These are phyloP conservation scores for Clathrus columnatus DNA, from an alignment of 768 basidiomycete genomes.

Conservation along the genomic window DNA sequence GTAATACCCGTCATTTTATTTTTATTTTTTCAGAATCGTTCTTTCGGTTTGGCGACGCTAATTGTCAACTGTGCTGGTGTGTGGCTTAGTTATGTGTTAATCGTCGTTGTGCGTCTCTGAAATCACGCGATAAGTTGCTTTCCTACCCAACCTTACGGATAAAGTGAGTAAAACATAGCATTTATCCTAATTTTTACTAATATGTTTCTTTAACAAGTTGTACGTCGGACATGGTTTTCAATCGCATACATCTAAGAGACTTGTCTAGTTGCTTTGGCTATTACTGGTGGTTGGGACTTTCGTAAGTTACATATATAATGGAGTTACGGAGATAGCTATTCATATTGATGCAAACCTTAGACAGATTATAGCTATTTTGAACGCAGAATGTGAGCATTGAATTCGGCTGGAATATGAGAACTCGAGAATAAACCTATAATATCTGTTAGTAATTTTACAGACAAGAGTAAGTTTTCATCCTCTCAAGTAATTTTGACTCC, in stretches of 20 bases:
- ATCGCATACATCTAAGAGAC: background rate
- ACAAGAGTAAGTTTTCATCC: background rate
- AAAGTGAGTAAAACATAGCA: background rate
- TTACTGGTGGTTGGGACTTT: background rate
- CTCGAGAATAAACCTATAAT: background rate
- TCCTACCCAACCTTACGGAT: background rate
- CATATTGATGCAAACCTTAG: too few species aligned
- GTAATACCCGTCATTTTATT: too few species aligned
- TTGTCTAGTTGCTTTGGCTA: background rate
- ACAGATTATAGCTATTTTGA: background rate
- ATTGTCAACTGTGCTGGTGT: background rate
- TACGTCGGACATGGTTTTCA: background rate
- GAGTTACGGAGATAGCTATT: too few species aligned
- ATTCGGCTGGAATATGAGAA: background rate
- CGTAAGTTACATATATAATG: background rate
- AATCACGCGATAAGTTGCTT: background rate
- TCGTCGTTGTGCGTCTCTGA: too few species aligned
- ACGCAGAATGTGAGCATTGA: background rate
- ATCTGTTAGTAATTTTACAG: background rate
- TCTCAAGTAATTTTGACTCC: too few species aligned
- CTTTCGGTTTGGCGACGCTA: background rate
- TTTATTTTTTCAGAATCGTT: background rate
- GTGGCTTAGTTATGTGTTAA: too few species aligned
- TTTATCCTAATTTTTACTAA: background rate
- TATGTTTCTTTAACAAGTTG: background rate